Percentiles rank a stretch among this genome's conserved stretches.
Evolutionary conservation across 345 rosid genomes (phyloP).

Genomic region (Citrus maxima): DNA sequence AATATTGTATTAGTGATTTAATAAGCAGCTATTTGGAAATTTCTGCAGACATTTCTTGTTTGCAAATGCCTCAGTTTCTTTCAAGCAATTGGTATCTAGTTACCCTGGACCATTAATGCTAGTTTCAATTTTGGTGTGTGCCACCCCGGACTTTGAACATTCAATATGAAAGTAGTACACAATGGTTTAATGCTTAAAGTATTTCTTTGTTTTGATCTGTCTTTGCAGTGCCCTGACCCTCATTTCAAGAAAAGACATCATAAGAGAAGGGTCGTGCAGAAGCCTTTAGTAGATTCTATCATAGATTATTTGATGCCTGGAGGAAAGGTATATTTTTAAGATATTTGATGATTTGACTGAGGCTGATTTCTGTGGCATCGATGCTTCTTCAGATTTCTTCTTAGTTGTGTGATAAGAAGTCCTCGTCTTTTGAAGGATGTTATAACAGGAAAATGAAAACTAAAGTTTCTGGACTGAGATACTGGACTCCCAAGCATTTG

Average conservation of each 20-base stretch:
- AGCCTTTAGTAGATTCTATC: constrained; percentile 66
- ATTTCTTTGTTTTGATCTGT: background rate
- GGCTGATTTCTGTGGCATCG: background rate
- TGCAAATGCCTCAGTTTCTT: constrained; percentile 82
- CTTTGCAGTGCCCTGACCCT: constrained; percentile 89
- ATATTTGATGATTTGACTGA: background rate
- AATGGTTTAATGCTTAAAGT: background rate
- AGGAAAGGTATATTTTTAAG: constrained; percentile 59
- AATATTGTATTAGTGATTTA: constrained; percentile 13
- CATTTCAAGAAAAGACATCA: constrained; percentile 94
- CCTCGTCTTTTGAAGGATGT: background rate
- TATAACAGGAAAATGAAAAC: background rate
- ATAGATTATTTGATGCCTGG: constrained; percentile 52
- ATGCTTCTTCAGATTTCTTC: background rate
- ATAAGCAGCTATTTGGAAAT: constrained; percentile 18
- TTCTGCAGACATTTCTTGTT: constrained; percentile 72
- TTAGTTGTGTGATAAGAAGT: background rate
- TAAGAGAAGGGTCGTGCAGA: constrained; percentile 87
- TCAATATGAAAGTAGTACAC: background rate
- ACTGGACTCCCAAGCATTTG: background rate
- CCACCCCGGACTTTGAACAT: background rate
- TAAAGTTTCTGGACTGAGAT: background rate
- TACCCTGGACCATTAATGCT: constrained; percentile 81
- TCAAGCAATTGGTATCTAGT: constrained; percentile 49
- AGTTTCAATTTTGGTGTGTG: constrained; percentile 83